Evolutionary conservation across 495 filamentous ascomycete species (phyloP), one percentile per base, ranked within the genome.

Genomic region (Hypoxylon lenormandii): DNA sequence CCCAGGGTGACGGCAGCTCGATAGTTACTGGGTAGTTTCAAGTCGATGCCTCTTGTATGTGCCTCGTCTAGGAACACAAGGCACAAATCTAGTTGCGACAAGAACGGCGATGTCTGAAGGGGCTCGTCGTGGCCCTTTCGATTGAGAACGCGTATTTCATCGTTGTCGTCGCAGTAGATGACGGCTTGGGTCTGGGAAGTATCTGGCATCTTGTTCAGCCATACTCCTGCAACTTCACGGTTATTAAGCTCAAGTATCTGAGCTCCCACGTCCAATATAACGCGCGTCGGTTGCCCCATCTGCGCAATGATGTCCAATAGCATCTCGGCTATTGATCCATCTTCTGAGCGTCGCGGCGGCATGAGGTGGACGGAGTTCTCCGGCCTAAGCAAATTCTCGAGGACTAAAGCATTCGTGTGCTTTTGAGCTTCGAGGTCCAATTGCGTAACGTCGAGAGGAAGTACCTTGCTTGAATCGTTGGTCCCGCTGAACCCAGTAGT

Each of bases 221-320:
- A 88, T 8, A 62, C 53, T 40, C 72, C 23, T 0, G 86, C 86
- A 4, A 92, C 80, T 15, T 85, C 75, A 0, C 65, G 2, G 56
- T 92, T 93, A 47, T 76, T 80, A 0, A 87, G 75, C 49, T 91
- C 89, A 2, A 93, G 70, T 10, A 93, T 86, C 68, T 92, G 90
- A 0, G 90, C 91, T 0, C 91, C 90, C 0, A 90, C 89, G 70
- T 94, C 90, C 0, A 93, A 79, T 12, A 94, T 85, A 0, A 94
- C 89, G 8, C 78, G 81, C 5, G 81, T 76, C 0, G 79, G 79
- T 0, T 77, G 80, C 0, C 77, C 26, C 37, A 85, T 74, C 1
- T 21, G 47, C 1, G 69, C 73, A 0, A 88, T 79, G 26, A 79
- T 77, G 3, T 79, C 47, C 0, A 92, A 69, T 0, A 92, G 67